Evolutionary conservation across 1,139 yeast genomes (phyloP), one percentile per base, ranked within the genome.

Genomic region (Suhomyces bolitotheri): DNA sequence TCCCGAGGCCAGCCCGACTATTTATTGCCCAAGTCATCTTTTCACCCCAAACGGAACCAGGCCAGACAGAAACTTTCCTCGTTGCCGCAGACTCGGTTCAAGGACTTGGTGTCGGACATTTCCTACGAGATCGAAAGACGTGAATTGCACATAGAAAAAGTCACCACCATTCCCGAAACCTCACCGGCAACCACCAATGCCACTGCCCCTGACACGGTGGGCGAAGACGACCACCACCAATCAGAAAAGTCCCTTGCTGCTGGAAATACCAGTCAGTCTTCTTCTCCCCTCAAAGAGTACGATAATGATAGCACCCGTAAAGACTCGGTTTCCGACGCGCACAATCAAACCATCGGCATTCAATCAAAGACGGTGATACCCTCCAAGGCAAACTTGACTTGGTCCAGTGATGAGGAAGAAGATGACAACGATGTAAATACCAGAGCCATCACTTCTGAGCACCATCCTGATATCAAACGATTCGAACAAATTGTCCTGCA

Each of bases 31-130:
- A 76, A 76, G 54, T 71, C 78, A n/a, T 66, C 73, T 4, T 88
- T 88, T 62, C 98, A 94, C 57, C 94, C 95, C 22, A 90, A 89
- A 56, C 75, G 98, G 53, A 94, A 94, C 58, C 96, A 89, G 60
- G 98, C 98, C 3, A 76, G 99, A 50, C 90, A 87, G 56, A 92
- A 90, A 61, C 73, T 94, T 47, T 85, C 97, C 2, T 79, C 88
- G 28, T 73, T 94, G 43, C 94, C 96, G 1, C 81, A 82, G 38
- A 63, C 82, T 8, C 66, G 97, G 41, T 92, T 92, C 62, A 82
- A 82, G 53, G 98, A 92, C 58, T 75, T 94, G 54, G 95, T 89
- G 9, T 82, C 86, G 38, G 99, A 94, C 59, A 90, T 92, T 29
- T 69, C 85, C 31, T 86, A 68, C 56, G 99, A 94, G 59, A 85